These are phyloP conservation scores for Globisporangium okanoganense DNA, from an alignment of 352 stramenopile species.

Conservation along the genomic window DNA sequence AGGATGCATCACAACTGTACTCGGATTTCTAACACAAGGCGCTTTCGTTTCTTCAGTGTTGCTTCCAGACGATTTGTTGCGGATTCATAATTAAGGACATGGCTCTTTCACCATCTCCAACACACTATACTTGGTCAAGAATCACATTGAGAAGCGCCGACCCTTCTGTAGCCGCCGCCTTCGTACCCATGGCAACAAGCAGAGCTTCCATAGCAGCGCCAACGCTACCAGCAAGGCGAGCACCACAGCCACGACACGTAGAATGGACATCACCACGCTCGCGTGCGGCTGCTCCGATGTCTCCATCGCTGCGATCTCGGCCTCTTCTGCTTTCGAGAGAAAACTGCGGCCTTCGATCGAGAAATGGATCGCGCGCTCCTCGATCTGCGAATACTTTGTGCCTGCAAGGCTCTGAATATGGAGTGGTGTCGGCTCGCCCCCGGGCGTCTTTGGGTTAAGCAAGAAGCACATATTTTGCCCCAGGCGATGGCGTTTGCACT, in stretches of 20 bases:
- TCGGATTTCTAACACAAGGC: neutral
- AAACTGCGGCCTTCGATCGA: constrained; percentile 68
- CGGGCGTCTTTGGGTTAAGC: constrained; percentile 37
- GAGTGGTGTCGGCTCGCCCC: constrained; percentile 40
- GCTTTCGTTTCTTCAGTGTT: neutral
- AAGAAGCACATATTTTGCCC: constrained; percentile 65
- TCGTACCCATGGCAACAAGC: neutral
- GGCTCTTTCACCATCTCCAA: neutral
- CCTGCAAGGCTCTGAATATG: constrained; percentile 47
- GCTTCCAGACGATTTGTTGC: neutral
- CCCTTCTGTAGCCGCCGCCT: constrained; percentile 1
- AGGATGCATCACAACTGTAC: neutral
- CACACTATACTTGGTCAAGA: neutral
- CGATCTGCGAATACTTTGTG: constrained; percentile 45
- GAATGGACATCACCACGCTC: neutral
- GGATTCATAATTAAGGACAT: neutral
- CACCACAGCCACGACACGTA: neutral
- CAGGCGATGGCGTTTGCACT: constrained; percentile 46
- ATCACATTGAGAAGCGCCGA: constrained; percentile 9
- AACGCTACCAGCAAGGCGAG: neutral
- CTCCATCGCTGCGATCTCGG: constrained; percentile 3
- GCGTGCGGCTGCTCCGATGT: neutral
- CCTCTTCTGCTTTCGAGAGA: constrained; percentile 49
- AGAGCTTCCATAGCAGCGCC: neutral
- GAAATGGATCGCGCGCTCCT: constrained; percentile 67